Base-by-base conservation (phyloP, 106 monocot species). In the Dioscorea zingiberensis region DNA sequence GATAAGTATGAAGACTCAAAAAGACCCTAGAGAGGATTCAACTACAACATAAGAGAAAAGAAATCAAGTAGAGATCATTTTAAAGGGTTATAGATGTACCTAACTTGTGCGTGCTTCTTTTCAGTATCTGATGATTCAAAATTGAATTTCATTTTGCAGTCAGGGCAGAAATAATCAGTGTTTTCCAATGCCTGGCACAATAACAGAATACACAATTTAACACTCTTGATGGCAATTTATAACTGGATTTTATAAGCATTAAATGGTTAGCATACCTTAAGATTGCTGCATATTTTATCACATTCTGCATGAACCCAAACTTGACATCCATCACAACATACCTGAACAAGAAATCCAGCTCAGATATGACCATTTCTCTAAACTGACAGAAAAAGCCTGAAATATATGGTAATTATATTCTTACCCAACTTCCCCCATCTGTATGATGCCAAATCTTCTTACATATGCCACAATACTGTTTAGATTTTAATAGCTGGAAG, bases 271-370 rank as follows among this genome's bases (percentile, higher is more conserved):
- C 59, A 70, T 25, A 98, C 97, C 88, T 92, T 73, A 62, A 77
- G 55, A 53, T 74, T 80, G 45, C 68, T 69, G 48, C 69, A 69
- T 17, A 74, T 78, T 66, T 72, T 86, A 59, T 83, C 84, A 65
- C 97, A 98, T 71, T 98, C 92, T 46, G 80, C 74, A 69, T 98
- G 97, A 66, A 92, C 78, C 97, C 97, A 98, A 70, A 98, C 83
- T 78, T 92, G 71, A 65, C 92, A 98, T 54, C 86, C 84, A 75
- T 89, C 78, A 67, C 97, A 98, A 25, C 83, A 76, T 54, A 88
- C 88, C 97, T 98, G 54, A 65, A 15, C 7, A 14, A 29, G 61
- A 38, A 38, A 10, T 10, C 38, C 38, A 38, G 38, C 38, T 38
- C 38, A 38, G 6, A 38, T 38, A 38, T 38, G 38, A 38, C 38